A percentile compares a stretch with the other conserved stretches of the same genome.
phyloP scores from a whole-genome alignment of 1,284 basidiomycete genomes.

The Anthracocystis panici-leucophaei region DNA sequence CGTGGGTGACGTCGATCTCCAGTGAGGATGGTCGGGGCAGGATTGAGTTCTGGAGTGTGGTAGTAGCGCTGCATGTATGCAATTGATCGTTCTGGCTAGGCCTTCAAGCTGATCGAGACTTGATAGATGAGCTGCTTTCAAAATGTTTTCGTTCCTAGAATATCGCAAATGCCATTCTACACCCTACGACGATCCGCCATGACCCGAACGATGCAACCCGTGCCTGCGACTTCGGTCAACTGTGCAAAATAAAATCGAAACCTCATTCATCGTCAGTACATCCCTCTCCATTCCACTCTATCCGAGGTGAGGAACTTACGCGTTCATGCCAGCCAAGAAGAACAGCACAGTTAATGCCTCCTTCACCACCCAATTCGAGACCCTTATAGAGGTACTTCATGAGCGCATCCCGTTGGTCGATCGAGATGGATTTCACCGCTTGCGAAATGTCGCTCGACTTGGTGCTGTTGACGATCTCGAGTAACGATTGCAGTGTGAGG shows the following conservation, averaged over 20 bases:
- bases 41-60: background rate
- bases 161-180: background rate
- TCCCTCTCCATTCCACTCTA: background rate
- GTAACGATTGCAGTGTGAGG: constrained; percentile 82
- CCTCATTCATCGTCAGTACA: background rate
- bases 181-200: constrained; percentile 81
- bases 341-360: constrained; percentile 75
- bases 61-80: background rate
- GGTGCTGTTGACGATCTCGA: constrained; percentile 94
- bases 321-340: constrained; percentile 95
- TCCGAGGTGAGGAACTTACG: constrained; percentile 73
- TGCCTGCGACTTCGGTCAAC: constrained; percentile 94
- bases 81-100: no score
- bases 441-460: constrained; percentile 87
- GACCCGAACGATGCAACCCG: constrained; percentile 94
- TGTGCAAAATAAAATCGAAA: constrained; percentile 69
- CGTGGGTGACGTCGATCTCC: background rate
- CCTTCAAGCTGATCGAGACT: no score
- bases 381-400: constrained; percentile 99
- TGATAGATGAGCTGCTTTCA: background rate
- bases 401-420: constrained; percentile 87
- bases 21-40: no score
- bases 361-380: constrained; percentile 74
- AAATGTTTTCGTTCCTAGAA: background rate
- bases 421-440: constrained; percentile 80